phyloP scores from a whole-genome alignment of 768 basidiomycete species.

The Termitomyces sp. region DNA sequence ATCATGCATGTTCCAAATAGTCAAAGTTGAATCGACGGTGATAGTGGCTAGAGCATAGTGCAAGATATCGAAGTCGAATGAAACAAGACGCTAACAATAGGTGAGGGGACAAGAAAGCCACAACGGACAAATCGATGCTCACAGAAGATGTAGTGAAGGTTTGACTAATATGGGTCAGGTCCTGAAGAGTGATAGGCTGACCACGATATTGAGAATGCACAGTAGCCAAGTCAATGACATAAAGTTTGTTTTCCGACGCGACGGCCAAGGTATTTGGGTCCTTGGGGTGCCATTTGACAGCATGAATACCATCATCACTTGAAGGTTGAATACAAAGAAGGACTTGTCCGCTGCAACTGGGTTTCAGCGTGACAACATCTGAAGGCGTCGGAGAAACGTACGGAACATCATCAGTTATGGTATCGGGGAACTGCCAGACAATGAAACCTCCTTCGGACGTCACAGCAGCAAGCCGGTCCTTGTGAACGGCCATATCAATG shows the following conservation, averaged over 20 bases:
- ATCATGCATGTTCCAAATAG: constrained; percentile 80
- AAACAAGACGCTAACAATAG: constrained; percentile 59
- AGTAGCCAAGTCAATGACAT: constrained; percentile 70
- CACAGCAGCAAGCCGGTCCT: constrained; percentile 79
- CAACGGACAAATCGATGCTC: constrained; percentile 26
- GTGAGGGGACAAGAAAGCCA: not conserved
- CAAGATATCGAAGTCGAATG: constrained; percentile 81
- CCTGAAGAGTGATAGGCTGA: constrained; percentile 65
- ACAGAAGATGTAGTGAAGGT: constrained; percentile 71
- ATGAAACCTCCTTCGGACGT: constrained; percentile 89
- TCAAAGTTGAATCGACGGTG: constrained; percentile 77
- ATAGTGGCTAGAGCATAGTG: constrained; percentile 79
- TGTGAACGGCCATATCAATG: constrained; percentile 83
- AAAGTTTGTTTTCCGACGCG: constrained; percentile 76
- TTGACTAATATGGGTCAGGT: constrained; percentile 66
- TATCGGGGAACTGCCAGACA: constrained; percentile 81
- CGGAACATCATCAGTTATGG: constrained; percentile 86
- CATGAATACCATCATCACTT: constrained; percentile 56
- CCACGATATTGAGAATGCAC: constrained; percentile 52
- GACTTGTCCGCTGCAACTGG: constrained; percentile 51
- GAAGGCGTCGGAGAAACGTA: constrained; percentile 36
- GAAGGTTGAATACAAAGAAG: constrained; percentile 70
- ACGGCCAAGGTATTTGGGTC: constrained; percentile 77
- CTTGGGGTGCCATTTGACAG: constrained; percentile 89
- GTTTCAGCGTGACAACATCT: constrained; percentile 3